Percentiles rank a stretch among this genome's conserved stretches.
These are phyloP conservation scores for Syncephalastrum contaminatum DNA, from an alignment of 371 early-diverging fungal genomes.

Conservation along the genomic window DNA sequence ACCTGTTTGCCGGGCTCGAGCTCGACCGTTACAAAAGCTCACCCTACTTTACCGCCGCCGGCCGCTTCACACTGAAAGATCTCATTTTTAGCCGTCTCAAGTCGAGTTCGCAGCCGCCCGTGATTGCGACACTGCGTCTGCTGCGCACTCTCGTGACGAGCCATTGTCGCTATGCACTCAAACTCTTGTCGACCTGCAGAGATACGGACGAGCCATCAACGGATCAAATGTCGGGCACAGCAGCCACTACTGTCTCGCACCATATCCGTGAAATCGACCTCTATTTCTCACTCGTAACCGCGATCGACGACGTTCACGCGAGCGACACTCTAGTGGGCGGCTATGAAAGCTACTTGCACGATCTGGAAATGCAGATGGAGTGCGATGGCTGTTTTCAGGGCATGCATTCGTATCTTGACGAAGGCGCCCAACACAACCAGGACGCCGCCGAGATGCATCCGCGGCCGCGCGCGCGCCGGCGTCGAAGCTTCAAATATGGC, in stretches of 20 bases:
- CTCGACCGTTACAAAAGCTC: slow-evolving; percentile 24
- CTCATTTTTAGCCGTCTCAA: slow-evolving; percentile 69
- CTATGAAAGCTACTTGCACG: slow-evolving; percentile 71
- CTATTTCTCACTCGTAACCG: slow-evolving; percentile 62
- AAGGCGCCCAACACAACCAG: slow-evolving; percentile 9
- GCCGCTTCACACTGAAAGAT: slow-evolving; percentile 69
- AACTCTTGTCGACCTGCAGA: slow-evolving; percentile 61
- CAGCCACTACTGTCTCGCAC: slow-evolving; percentile 43
- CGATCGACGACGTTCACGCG: slow-evolving; percentile 49
- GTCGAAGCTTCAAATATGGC: slow-evolving; percentile 50
- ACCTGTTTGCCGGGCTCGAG: slow-evolving; percentile 25
- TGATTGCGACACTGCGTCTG: slow-evolving; percentile 75
- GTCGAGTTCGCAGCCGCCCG: slow-evolving; percentile 63
- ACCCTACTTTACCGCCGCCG: slow-evolving; percentile 51
- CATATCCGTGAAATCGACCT: slow-evolving; percentile 61
- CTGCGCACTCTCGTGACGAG: slow-evolving; percentile 68
- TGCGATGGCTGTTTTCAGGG: slow-evolving; percentile 53
- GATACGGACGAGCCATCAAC: not conserved
- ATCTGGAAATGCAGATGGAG: slow-evolving; percentile 64
- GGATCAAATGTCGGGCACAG: slow-evolving; percentile 5
- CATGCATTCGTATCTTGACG: slow-evolving; percentile 19
- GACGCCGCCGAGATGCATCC: slow-evolving; percentile 22
- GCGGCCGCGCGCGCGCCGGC: slow-evolving; percentile 18
- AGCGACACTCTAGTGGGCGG: slow-evolving; percentile 52
- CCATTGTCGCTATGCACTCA: slow-evolving; percentile 69